Conservation (phyloP, 2,329 filamentous ascomycete genomes). For the Knoxdaviesia proteae region DNA sequence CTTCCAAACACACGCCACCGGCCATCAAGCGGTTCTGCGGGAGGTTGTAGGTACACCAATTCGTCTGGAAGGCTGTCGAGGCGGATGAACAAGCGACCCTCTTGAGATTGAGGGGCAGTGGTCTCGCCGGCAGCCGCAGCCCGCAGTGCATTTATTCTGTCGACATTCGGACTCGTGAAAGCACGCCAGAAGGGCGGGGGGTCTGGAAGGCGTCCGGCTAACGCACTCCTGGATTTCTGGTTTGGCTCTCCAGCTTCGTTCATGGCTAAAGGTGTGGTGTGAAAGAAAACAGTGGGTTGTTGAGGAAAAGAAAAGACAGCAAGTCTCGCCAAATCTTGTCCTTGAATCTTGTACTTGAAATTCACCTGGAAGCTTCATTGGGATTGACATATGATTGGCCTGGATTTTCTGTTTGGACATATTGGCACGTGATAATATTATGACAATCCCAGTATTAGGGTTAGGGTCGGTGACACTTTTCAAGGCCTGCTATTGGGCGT, state of each 20-base stretch:
- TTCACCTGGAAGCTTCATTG: background rate
- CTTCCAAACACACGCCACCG: conserved; percentile 58
- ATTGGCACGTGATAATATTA: too few relatives aligned
- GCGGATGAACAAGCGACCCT: background rate
- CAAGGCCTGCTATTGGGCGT: too few relatives aligned
- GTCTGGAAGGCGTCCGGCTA: conserved; percentile 55
- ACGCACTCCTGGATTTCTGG: conserved; percentile 19
- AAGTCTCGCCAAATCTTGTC: too few relatives aligned
- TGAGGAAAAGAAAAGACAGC: background rate
- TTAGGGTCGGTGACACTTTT: too few relatives aligned
- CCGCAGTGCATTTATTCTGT: conserved; percentile 27
- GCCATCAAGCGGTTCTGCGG: conserved; percentile 48
- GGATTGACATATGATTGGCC: too few relatives aligned
- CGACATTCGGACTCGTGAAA: conserved; percentile 59
- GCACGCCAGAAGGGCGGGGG: conserved; percentile 80
- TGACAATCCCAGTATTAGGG: too few relatives aligned
- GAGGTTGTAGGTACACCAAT: conserved; percentile 61
- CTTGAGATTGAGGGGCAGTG: background rate
- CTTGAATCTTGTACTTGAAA: background rate
- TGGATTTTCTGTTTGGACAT: too few relatives aligned
- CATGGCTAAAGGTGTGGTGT: conserved; percentile 22
- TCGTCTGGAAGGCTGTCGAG: conserved; percentile 38
- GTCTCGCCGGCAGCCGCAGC: conserved; percentile 7
- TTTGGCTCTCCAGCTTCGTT: conserved; percentile 25
- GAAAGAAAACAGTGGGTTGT: background rate